phyloP scores from a whole-genome alignment of 1,284 basidiomycete species.

The Cryptococcus sp. region DNA sequence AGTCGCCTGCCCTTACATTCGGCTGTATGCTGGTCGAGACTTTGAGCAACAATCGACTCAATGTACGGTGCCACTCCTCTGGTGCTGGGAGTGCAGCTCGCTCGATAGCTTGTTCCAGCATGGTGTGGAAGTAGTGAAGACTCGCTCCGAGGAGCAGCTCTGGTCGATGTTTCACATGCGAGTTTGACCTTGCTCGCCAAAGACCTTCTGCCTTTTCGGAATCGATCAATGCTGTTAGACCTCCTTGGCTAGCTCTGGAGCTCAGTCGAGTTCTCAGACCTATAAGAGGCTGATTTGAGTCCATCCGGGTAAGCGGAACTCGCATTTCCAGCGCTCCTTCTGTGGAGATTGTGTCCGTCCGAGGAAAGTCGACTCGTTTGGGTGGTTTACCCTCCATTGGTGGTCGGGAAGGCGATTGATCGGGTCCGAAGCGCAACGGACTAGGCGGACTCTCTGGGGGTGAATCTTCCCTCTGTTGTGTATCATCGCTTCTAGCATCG shows the following conservation, averaged over 20 bases:
- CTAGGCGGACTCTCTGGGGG: not conserved
- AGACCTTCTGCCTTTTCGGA: conserved; percentile 38
- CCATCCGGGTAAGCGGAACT: conserved; percentile 15
- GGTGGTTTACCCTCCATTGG: not conserved
- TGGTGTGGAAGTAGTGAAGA: conserved; percentile 77
- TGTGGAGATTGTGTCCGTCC: conserved; percentile 34
- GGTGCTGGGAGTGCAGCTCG: conserved; percentile 69
- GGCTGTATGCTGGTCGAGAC: conserved; percentile 45
- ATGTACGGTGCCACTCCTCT: conserved; percentile 76
- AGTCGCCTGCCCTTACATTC: conserved; percentile 59
- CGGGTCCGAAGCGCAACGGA: not conserved
- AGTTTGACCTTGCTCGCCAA: conserved; percentile 42
- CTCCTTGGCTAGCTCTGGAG: conserved; percentile 35
- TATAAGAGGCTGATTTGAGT: conserved; percentile 26
- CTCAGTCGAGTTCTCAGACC: conserved; percentile 32
- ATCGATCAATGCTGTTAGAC: conserved; percentile 39
- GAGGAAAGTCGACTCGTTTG: conserved; percentile 28
- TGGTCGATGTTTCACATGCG: conserved; percentile 29
- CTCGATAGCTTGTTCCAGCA: conserved; percentile 68
- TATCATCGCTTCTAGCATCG: conserved; percentile 24
- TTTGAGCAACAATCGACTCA: conserved; percentile 59
- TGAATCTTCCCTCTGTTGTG: not conserved
- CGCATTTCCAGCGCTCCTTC: conserved; percentile 26
- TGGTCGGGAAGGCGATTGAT: not conserved
- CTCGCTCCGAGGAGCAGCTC: conserved; percentile 72